Base-by-base conservation (phyloP, 495 filamentous ascomycete genomes). In the Pseudevernia furfuracea region DNA sequence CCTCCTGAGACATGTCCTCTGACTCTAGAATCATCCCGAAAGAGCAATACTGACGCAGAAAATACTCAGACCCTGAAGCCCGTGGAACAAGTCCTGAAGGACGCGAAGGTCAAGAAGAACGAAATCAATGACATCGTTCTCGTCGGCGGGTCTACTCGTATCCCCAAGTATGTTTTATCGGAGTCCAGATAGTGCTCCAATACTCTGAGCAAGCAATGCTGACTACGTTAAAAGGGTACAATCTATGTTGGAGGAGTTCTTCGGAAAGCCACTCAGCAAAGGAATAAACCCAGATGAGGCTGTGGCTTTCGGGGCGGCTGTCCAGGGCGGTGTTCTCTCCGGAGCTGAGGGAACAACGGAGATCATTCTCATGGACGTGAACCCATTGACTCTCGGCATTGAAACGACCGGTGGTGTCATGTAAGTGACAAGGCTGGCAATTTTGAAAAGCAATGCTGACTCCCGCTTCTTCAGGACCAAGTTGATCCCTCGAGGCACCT, bases 281-380 rank as follows among this genome's bases (percentile, higher is more conserved):
- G 90, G 89, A 82, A 95, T 97, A 74, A 97, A 97, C 82, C 93
- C 93, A 68, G 93, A 97, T 79, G 92, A 97, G 79, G 93, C 93
- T 78, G 93, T 96, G 70, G 93, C 93, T 74, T 96, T 92, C 77
- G 93, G 93, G 78, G 93, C 93, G 66, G 93, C 93, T 73, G 92
- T 97, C 72, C 93, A 97, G 82, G 93, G 89, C 82, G 93, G 91
- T 87, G 88, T 97, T 71, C 80, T 97, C 58, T 90, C 91, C 70
- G 90, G 90, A 64, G 91, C 96, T 76, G 85, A 87, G 66, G 89
- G 85, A 70, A 88, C 90, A 60, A 81, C 78, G 30, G 84, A 85
- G 15, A 75, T 96, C 64, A 90, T 96, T 77, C 90, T 97, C 72
- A 92, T 96, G 89, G 93, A 97, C 72, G 93, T 97, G 77, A 96